A percentile compares a stretch with the other conserved stretches of the same genome.
phyloP scores from a whole-genome alignment of 2,329 filamentous ascomycete genomes.

The Parascedosporium putredinis region DNA sequence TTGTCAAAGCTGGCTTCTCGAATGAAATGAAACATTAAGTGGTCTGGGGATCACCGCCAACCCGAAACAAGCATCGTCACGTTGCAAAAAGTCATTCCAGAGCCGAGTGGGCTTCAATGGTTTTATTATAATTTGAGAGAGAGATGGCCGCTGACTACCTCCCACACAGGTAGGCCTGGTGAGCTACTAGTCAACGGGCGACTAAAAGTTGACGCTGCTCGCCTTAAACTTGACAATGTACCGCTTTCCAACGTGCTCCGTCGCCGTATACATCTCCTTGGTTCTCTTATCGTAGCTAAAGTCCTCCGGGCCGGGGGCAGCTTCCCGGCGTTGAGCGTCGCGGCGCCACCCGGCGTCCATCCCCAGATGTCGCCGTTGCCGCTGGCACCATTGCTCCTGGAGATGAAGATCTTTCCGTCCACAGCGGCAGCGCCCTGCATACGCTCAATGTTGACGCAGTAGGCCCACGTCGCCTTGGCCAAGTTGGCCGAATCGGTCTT shows the following conservation, averaged over 20 bases:
- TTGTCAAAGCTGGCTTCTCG: too few species aligned
- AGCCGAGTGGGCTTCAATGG: too few species aligned
- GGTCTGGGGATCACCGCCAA: too few species aligned
- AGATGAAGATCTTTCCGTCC: conserved; percentile 21
- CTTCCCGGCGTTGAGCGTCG: conserved; percentile 14
- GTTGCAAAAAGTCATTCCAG: too few species aligned
- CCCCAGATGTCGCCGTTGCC: conserved; percentile 21
- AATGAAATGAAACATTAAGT: too few species aligned
- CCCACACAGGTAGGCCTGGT: background rate
- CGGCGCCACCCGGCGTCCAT: conserved; percentile 19
- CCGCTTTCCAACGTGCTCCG: conserved; percentile 7
- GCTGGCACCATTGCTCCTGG: conserved; percentile 19
- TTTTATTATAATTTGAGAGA: too few species aligned
- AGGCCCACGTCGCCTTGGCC: conserved; percentile 19
- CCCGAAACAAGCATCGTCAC: too few species aligned
- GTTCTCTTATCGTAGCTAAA: conserved; percentile 20
- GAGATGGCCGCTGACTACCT: too few species aligned
- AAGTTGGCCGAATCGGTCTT: conserved; percentile 12
- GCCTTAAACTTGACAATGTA: conserved; percentile 4
- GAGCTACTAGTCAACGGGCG: too few species aligned
- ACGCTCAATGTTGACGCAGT: conserved; percentile 20
- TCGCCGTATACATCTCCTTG: conserved; percentile 13
- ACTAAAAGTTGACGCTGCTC: background rate
- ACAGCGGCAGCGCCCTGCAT: conserved; percentile 24
- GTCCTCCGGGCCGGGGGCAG: conserved; percentile 22